Evolutionary conservation across 176 grass and related monocot genomes (phyloP), one percentile per base, ranked within the genome.

Genomic region (Carex littledalei): DNA sequence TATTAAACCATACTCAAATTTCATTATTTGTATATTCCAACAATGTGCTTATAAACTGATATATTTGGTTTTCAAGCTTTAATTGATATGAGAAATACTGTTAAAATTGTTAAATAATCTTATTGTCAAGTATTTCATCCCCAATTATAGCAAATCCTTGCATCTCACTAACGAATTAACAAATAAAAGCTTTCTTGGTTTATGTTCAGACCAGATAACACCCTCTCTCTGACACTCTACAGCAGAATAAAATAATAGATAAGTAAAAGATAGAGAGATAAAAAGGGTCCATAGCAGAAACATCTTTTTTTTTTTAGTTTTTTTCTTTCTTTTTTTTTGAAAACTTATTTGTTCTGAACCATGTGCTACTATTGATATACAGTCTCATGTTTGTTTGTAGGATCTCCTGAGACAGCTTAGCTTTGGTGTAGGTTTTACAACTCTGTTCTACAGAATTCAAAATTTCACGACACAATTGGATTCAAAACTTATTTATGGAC

Each of bases 381-480:
- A 72, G 22, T 56, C 56, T 78, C 1, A 17, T 18, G 0, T 32
- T 31, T 56, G 22, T 78, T 78, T 78, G 74, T 78, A 78, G 74
- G 74, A 78, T 78, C 50, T 56, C 24, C 50, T 78, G 50, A 32
- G 22, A 78, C 47, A 55, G 74, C 74, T 55, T 78, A 78, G 5
- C 10, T 18, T 45, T 53, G 71, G 74, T 54, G 49, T 77, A 55
- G 47, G 49, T 76, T 54, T 54, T 54, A 78, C 13, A 2, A 55
- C 52, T 32, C 17, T 71, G 35, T 78, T 78, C 24, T 55, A 55
- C 14, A 56, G 49, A 32, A 34, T 8, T 31, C 74, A 77, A 78
- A 56, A 54, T 78, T 78, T 21, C 24, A 78, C 56, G 50, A 56
- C 22, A 78, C 10, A 26, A 31, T 55, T 77, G 21, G 21, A 55